These are phyloP conservation scores for Citrus sinensis DNA, from an alignment of 345 rosid genomes.

Conservation along the genomic window DVS_A1.0 CM039165.1:13048501-13049000, in stretches of 20 bases:
- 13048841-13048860: not conserved
- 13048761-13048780: slow-evolving; percentile 76
- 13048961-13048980: not conserved
- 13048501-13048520: slow-evolving; percentile 68
- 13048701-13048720: slow-evolving; percentile 55
- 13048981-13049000: not conserved
- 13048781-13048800: slow-evolving; percentile 79
- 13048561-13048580: slow-evolving; percentile 75
- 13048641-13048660: slow-evolving; percentile 87
- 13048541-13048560: slow-evolving; percentile 73
- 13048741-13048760: slow-evolving; percentile 44
- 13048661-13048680: slow-evolving; percentile 45
- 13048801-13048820: slow-evolving; percentile 20
- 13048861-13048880: not conserved
- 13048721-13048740: slow-evolving; percentile 58
- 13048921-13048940: not conserved
- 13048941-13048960: not conserved
- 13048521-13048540: slow-evolving; percentile 68
- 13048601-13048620: slow-evolving; percentile 56
- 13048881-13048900: not conserved
- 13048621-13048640: slow-evolving; percentile 92
- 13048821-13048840: not conserved
- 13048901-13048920: not conserved
- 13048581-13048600: slow-evolving; percentile 58
- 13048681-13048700: slow-evolving; percentile 71